Evolutionary conservation across 2,329 filamentous ascomycete species (phyloP), one percentile per base, ranked within the genome.

Genomic region (Arthroderma sp.): DNA sequence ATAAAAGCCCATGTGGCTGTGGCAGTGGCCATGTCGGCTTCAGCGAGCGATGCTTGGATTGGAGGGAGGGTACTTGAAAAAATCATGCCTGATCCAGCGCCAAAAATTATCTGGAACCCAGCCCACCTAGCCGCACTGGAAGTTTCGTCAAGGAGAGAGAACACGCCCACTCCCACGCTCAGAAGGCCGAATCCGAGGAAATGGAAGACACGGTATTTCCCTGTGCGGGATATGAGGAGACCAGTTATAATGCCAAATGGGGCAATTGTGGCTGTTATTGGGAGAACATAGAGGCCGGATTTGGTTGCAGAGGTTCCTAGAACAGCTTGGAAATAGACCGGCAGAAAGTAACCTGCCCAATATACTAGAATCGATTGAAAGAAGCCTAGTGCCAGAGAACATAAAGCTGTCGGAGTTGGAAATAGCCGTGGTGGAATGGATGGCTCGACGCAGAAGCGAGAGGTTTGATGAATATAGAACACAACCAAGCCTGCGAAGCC

Each of bases 21-120:
- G 3, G 53, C 52, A 3, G 47, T 41, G 1, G 56, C 61, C 1
- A 55, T 49, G 11, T 62, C 58, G 0, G 48, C 40, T n/a, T 61
- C 56, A 1, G 56, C 43, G 0, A 63, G 44, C 1, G 34, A 38
- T 0, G 68, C 70, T 51, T 67, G 63, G 10, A 70, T 58, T 0
- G 71, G 66, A 0, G 71, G 67, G 1, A 70, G 61, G 4, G 68
- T 55, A 0, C 61, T 57, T 1, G 64, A 56, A 15, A 72, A 56
- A 4, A 67, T 47, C 1, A 72, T 48, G 1, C 72, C 72, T 3
- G 59, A 49, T 0, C 71, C 72, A 5, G 63, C 38, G 0, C 64
- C 63, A 1, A 54, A 54, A 34, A 71, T 15, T 3, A 70, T 44
- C 50, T 72, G 66, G 45, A 69, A 63, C 36, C 61, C 52, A 1